Base-by-base conservation (phyloP, 495 filamentous ascomycete species). In the Talaromyces ruber region DNA sequence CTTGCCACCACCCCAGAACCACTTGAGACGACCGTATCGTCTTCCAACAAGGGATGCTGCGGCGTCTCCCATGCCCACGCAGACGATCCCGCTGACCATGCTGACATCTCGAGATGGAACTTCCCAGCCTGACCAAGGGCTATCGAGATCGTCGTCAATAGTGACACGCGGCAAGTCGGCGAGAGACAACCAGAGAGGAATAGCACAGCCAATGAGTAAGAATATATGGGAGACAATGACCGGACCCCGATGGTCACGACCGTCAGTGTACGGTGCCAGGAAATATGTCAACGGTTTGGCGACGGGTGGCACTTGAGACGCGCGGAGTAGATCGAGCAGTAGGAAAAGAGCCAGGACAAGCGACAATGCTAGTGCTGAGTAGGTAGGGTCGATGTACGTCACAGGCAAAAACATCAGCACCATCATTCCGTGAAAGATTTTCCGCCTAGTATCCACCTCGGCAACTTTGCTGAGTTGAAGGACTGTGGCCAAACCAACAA, bases 341-440 rank as follows among this genome's bases (percentile, higher is more conserved):
- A 98, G 77, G 75, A 99, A 98, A 39, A 92, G 76, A 12, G 86
- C 82, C 29, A 98, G 81, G 16, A 90, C 82, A 26, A 96, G 74
- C 1, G 78, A 79, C 51, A 98, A 75, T 1, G 91, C 89, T 6
- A 98, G 81, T 1, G 90, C 84, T 52, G 85, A 84, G 69, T 92
- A 98, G 18, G 84, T 72, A 7, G 94, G 95, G 71, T 98, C 95
- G 63, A 97, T 72, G 68, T 86, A 95, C 2, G 86, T 86, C 2
- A 89, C 84, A 11, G 94, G 91, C 3, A 97, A 81, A 64, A 99
- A 88, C 90, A 99, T 96, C 47, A 85, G 82, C 37, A 98, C 92
- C 85, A 97, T 97, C 85, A 92, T 96, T 64, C 93, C 94, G 72
- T 99, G 94, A 73, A 99, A 99, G 9, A 99, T 89, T 73, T 99